Evolutionary conservation across 805 yeast species (phyloP).

Genomic region (Candida pseudofarinosa): DNA sequence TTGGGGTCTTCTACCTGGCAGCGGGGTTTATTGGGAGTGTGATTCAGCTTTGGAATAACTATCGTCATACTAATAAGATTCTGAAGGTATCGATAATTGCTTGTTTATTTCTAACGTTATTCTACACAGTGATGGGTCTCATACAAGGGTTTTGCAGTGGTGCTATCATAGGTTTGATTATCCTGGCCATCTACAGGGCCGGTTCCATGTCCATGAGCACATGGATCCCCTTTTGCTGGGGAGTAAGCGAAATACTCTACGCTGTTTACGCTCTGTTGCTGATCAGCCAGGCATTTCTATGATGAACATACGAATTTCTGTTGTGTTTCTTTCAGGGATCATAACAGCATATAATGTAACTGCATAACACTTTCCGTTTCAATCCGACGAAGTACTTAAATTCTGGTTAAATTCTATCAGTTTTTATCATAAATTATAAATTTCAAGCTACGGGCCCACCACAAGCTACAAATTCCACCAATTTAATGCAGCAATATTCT

Average conservation of each 20-base stretch:
- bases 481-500: too few species aligned
- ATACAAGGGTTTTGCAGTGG: slow-evolving; percentile 70
- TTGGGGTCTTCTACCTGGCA: slow-evolving; percentile 54
- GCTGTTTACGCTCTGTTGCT: slow-evolving; percentile 67
- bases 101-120: slow-evolving; percentile 31
- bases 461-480: too few species aligned
- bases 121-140: slow-evolving; percentile 53
- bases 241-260: slow-evolving; percentile 60
- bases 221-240: slow-evolving; percentile 92
- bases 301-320: slow-evolving; percentile 1
- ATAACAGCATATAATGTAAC: too few species aligned
- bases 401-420: too few species aligned
- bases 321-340: background rate
- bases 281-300: slow-evolving; percentile 31
- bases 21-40: slow-evolving; percentile 59
- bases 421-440: too few species aligned
- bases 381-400: too few species aligned
- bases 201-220: slow-evolving; percentile 87
- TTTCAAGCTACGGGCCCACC: too few species aligned
- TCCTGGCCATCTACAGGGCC: slow-evolving; percentile 71
- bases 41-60: slow-evolving; percentile 19
- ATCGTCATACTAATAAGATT: slow-evolving; percentile 12
- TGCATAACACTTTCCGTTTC: too few species aligned
- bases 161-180: slow-evolving; percentile 67
- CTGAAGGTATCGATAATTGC: slow-evolving; percentile 3